phyloP scores from a whole-genome alignment of 306 rosid genomes.

The Prosopis cineraria region DNA sequence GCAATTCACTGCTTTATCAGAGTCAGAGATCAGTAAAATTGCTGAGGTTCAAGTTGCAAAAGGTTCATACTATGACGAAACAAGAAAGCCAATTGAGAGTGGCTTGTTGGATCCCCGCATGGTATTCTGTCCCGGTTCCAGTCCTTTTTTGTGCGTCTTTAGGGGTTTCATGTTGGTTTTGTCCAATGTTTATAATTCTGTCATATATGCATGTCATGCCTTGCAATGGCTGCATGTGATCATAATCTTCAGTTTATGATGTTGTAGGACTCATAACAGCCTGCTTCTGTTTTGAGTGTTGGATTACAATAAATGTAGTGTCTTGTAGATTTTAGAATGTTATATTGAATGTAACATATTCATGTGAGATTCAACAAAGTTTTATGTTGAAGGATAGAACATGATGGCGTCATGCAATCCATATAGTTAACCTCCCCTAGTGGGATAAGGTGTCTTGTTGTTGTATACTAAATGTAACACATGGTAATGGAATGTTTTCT shows the following conservation, averaged over 20 bases:
- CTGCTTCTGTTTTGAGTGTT: background rate
- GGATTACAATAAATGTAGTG: background rate
- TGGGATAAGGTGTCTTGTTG: background rate
- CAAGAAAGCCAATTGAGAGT: slow-evolving; percentile 42
- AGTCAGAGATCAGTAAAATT: slow-evolving; percentile 61
- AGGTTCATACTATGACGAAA: slow-evolving; percentile 54
- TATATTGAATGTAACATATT: background rate
- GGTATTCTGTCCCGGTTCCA: slow-evolving; percentile 46
- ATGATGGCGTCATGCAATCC: no score
- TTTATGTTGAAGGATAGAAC: no score
- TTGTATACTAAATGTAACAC: background rate
- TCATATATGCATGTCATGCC: background rate
- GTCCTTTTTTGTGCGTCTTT: background rate
- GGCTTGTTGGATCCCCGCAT: slow-evolving; percentile 86
- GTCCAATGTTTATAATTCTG: slow-evolving; percentile 4
- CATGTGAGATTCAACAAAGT: no score
- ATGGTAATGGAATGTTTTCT: background rate
- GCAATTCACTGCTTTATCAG: slow-evolving; percentile 64
- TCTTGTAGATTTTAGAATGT: background rate
- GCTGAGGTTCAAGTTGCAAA: slow-evolving; percentile 74
- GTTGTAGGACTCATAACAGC: background rate
- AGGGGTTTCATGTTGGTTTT: background rate
- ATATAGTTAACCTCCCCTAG: no score
- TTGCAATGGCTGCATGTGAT: background rate
- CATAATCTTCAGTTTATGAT: background rate